These are phyloP conservation scores for Epichloe typhina DNA, from an alignment of 2,329 filamentous ascomycete genomes.

Conservation along the genomic window DNA sequence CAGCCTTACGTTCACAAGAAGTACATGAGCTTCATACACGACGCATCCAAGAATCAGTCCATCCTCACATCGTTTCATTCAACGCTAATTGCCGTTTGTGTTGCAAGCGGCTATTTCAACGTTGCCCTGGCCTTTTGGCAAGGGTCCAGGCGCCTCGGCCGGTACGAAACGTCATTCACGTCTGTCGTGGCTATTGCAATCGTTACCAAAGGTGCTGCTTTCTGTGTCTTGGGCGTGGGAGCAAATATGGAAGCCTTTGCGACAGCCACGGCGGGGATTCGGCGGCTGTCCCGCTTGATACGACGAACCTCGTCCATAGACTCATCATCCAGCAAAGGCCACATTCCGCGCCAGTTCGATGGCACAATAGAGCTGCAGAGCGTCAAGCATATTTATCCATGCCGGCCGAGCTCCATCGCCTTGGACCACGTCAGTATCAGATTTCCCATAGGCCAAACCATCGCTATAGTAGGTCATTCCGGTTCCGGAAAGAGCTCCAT, in stretches of 20 bases:
- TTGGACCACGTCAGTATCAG: conserved; percentile 21
- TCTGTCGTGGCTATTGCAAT: conserved; percentile 15
- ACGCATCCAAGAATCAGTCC: not conserved
- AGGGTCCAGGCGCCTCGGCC: conserved; percentile 20
- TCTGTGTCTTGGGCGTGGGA: conserved; percentile 5
- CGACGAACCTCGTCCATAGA: conserved; percentile 21
- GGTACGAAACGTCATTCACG: conserved; percentile 20
- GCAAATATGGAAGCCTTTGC: conserved; percentile 16
- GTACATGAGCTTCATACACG: not conserved
- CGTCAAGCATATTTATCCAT: conserved; percentile 37
- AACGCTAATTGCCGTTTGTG: conserved; percentile 2
- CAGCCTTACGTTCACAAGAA: not conserved
- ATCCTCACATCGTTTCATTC: not conserved
- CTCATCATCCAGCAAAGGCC: conserved; percentile 17
- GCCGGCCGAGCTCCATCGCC: conserved; percentile 30
- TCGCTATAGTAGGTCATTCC: conserved; percentile 39
- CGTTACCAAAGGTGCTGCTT: conserved; percentile 3
- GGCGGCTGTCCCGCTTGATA: conserved; percentile 22
- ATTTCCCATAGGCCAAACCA: conserved; percentile 29
- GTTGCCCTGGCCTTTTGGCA: conserved; percentile 28
- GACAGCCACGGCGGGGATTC: conserved; percentile 21
- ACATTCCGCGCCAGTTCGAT: conserved; percentile 9
- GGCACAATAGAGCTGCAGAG: conserved; percentile 29
- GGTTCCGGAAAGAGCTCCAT: conserved; percentile 40
- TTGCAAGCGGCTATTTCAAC: conserved; percentile 22